These are phyloP conservation scores for Strombidium stylifer DNA, from an alignment of 73 alveolate genomes.

Conservation along the genomic window DNA sequence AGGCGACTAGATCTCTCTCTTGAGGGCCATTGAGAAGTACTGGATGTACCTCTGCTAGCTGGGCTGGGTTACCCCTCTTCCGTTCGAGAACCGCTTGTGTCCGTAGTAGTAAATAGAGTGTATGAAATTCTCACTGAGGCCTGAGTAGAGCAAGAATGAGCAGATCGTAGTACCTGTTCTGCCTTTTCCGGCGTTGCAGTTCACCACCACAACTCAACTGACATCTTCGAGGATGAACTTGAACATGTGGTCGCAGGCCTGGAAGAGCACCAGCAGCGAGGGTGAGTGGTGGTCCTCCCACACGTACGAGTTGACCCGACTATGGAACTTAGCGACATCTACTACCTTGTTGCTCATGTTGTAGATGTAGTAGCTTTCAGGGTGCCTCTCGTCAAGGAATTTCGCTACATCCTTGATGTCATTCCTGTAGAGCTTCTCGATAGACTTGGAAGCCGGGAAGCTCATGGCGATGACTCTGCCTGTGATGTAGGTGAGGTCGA, in stretches of 20 bases:
- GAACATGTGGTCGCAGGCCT: conserved; percentile 77
- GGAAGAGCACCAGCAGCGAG: conserved; percentile 72
- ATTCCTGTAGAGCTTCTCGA: conserved; percentile 74
- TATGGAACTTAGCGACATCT: conserved; percentile 76
- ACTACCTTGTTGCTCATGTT: conserved; percentile 82
- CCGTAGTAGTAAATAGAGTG: conserved; percentile 72
- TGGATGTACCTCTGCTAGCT: conserved; percentile 60
- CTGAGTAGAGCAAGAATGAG: conserved; percentile 66
- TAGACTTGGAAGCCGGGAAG: conserved; percentile 92
- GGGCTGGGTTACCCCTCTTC: conserved; percentile 77
- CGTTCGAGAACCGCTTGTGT: conserved; percentile 56
- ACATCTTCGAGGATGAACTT: conserved; percentile 32
- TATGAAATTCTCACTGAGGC: conserved; percentile 52
- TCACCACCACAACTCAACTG: conserved; percentile 62
- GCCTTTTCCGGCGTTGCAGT: conserved; percentile 87
- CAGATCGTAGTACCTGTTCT: conserved; percentile 83
- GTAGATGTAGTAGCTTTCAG: conserved; percentile 69
- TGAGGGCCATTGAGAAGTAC: conserved; percentile 46
- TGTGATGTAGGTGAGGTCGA: conserved; percentile 88
- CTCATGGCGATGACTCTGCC: conserved; percentile 91
- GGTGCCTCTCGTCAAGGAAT: conserved; percentile 79
- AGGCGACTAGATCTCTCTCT: conserved; percentile 28
- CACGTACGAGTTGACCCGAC: conserved; percentile 62
- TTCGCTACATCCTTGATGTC: conserved; percentile 78
- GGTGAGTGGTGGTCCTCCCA: conserved; percentile 96